Base-by-base conservation (phyloP, 768 basidiomycete genomes). In the Naganishia antarctica region DNA sequence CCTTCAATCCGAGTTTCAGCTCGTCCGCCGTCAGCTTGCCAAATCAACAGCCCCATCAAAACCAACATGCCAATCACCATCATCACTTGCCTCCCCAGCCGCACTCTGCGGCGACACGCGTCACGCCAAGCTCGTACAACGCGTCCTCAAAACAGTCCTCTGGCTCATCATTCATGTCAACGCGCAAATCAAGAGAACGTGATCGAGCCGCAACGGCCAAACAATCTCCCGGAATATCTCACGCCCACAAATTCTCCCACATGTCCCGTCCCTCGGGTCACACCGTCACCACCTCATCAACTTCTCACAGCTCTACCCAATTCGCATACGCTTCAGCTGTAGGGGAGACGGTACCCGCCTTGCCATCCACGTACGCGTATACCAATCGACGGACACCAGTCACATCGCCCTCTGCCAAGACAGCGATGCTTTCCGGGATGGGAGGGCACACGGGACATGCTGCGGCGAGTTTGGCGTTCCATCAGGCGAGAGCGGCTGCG, bases 1-100 rank as follows among this genome's bases (percentile, higher is more conserved):
- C 65, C 26, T 66, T 66, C 32, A 57, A 18, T 26, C 50, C 40
- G 23, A 61, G 62, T 34, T 53, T 63, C 41, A 63, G 62, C 43
- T 63, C 62, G 43, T 51, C 49, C 40, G 62, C 62, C 23, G 53
- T 57, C n/a, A 57, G 53, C n/a, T 40, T 57, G 34, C 53, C 53
- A 12, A n/a, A 25, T 18, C 53, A 57, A 5, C 26, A 32, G 21
- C 53, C 53, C n/a, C n/a, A 34, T 5, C 53, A 37, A 3, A 37
- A 34, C 2, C 53, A 37, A 3, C 37, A 57, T 41, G 32, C n/a
- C 21, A 34, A 37, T 21, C 53, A 41, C 15, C 37, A 7, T 21
- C 53, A 57, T 2, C 31, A 51, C 15, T 25, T 23, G n/a, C 34
- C 23, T 5, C 21, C 53, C 5, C 21, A 34, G n/a, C 53, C 32